phyloP scores from a whole-genome alignment of 805 yeast genomes.

The Pichia exigua region DNA sequence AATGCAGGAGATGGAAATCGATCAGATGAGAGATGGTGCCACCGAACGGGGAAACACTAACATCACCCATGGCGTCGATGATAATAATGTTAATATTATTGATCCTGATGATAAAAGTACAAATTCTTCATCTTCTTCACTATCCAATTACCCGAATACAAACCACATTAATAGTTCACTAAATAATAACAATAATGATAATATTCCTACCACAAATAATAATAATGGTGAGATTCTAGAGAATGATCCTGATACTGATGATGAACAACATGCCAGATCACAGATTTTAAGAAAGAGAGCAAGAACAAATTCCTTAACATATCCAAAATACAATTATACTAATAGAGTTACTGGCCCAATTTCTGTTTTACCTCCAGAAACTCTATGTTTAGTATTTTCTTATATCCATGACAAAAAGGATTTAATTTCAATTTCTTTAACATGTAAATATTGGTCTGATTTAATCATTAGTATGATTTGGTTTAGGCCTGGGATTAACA shows the following conservation, averaged over 20 bases:
- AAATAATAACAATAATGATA: neutral
- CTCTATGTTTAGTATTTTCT: constrained; percentile 58
- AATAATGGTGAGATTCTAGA: constrained; percentile 19
- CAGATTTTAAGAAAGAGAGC: constrained; percentile 23
- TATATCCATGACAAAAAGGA: constrained; percentile 53
- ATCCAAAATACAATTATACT: constrained; percentile 3
- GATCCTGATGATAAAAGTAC: neutral
- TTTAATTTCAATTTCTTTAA: constrained; percentile 53
- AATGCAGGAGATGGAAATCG: neutral
- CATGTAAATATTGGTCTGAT: constrained; percentile 75
- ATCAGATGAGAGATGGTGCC: neutral
- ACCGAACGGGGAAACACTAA: neutral
- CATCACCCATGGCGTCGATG: neutral
- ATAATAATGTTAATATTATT: neutral
- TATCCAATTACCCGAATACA: neutral
- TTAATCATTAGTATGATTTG: constrained; percentile 73
- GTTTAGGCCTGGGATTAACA: constrained; percentile 74
- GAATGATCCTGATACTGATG: constrained; percentile 28
- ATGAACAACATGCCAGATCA: constrained; percentile 26
- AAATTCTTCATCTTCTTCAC: neutral
- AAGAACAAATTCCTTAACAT: constrained; percentile 5
- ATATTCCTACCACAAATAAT: neutral
- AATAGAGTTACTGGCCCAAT: constrained; percentile 25
- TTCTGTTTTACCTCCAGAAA: constrained; percentile 48
- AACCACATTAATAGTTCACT: neutral